Percentiles rank a stretch among this genome's conserved stretches.
These are phyloP conservation scores for Cyclanthera cordifolia DNA, from an alignment of 306 rosid species.

Conservation along the genomic window DNA sequence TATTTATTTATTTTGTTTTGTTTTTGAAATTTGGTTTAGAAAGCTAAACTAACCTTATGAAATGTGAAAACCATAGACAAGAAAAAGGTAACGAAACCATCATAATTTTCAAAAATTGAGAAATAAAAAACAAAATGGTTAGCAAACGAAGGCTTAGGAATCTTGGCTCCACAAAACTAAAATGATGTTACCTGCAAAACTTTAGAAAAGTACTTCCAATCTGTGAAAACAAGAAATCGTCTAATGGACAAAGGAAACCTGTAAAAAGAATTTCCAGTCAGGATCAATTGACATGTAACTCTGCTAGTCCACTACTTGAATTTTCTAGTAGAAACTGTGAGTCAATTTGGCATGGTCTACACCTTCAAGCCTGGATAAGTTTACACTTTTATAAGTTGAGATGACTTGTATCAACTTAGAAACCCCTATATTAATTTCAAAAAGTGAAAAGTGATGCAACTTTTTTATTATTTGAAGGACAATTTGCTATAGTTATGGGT, in stretches of 20 bases:
- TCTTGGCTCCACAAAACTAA: neutral
- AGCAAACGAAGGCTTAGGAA: neutral
- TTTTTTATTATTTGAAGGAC: neutral
- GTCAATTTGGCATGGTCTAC: neutral
- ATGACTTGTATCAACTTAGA: neutral
- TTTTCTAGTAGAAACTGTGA: neutral
- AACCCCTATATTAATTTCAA: neutral
- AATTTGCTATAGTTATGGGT: neutral
- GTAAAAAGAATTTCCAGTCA: neutral
- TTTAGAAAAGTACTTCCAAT: neutral
- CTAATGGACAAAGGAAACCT: neutral
- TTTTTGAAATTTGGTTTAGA: too few species aligned
- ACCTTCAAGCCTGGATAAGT: neutral
- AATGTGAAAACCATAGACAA: too few species aligned
- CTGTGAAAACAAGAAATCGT: neutral
- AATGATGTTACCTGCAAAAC: neutral
- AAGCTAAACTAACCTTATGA: too few species aligned
- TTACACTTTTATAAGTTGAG: neutral
- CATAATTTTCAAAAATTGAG: too few species aligned
- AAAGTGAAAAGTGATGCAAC: neutral
- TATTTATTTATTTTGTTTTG: too few species aligned
- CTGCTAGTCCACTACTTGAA: neutral
- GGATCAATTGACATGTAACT: neutral
- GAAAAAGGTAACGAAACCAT: too few species aligned
- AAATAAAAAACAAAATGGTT: too few species aligned